phyloP scores from a whole-genome alignment of 1,284 basidiomycete genomes.

The Vanrija sp. region DNA sequence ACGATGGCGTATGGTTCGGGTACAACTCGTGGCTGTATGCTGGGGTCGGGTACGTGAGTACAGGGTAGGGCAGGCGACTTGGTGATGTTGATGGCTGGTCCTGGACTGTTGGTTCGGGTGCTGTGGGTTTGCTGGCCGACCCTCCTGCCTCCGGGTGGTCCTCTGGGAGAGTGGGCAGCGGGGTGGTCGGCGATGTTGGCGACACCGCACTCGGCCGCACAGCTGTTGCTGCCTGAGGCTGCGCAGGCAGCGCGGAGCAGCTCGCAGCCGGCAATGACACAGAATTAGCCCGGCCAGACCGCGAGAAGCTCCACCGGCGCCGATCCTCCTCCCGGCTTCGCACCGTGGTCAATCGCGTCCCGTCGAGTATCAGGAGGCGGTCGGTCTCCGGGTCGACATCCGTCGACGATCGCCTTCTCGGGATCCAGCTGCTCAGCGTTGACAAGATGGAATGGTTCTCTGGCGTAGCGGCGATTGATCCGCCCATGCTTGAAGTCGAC shows the following conservation, averaged over 20 bases:
- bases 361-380: no score
- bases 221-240: no score
- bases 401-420: neutral
- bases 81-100: neutral
- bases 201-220: no score
- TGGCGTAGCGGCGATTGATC: neutral
- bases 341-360: no score
- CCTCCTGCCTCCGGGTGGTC: neutral
- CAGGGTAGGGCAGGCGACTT: conserved; percentile 21
- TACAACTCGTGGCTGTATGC: conserved; percentile 31
- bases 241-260: no score
- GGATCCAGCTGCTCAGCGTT: neutral
- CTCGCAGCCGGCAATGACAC: no score
- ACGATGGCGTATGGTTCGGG: conserved; percentile 39
- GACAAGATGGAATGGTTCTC: neutral
- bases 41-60: conserved; percentile 31
- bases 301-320: no score
- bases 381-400: neutral
- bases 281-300: no score
- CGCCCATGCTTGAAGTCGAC: neutral
- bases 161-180: conserved; percentile 7
- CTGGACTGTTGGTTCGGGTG: neutral
- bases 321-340: no score
- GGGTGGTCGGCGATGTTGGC: neutral
- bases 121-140: neutral